Evolutionary conservation across 179 eudicot genomes (phyloP).

Genomic region (Beta lomatogona): DNA sequence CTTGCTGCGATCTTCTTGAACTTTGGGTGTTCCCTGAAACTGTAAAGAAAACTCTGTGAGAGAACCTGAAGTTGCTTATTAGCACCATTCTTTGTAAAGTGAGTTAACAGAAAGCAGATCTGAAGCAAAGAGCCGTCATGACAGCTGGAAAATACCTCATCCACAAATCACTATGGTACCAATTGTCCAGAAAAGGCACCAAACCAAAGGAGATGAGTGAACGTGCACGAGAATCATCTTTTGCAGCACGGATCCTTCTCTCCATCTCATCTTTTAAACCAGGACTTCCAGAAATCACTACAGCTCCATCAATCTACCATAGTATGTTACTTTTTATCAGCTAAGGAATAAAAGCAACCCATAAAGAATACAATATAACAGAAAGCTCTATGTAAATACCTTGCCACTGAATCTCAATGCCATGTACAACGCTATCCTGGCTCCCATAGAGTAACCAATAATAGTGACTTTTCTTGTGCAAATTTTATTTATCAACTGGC

Average conservation of each 20-base stretch:
- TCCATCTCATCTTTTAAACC: conserved; percentile 55
- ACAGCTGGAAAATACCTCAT: conserved; percentile 51
- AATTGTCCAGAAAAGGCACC: conserved; percentile 53
- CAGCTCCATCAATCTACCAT: conserved; percentile 65
- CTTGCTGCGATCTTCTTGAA: conserved; percentile 49
- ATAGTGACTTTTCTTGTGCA: conserved; percentile 60
- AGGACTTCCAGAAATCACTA: conserved; percentile 95
- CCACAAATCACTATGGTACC: conserved; percentile 88
- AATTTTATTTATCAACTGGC: conserved; percentile 47
- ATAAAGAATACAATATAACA: not conserved
- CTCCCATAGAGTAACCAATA: conserved; percentile 98
- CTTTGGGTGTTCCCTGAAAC: conserved; percentile 84
- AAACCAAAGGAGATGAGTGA: conserved; percentile 62
- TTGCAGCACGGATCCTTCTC: conserved; percentile 66
- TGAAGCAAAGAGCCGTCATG: not conserved
- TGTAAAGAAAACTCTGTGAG: conserved; percentile 33
- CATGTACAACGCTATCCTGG: conserved; percentile 80
- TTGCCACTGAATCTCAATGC: conserved; percentile 57
- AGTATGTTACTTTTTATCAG: not conserved
- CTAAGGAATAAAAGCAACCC: not conserved
- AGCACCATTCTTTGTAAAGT: not conserved
- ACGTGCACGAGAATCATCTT: conserved; percentile 70
- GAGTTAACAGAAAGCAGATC: not conserved
- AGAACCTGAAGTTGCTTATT: not conserved
- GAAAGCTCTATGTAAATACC: conserved; percentile 44